Percentiles rank a stretch among this genome's conserved stretches.
phyloP scores from a whole-genome alignment of 805 yeast species.

The Pichia exigua region DNA sequence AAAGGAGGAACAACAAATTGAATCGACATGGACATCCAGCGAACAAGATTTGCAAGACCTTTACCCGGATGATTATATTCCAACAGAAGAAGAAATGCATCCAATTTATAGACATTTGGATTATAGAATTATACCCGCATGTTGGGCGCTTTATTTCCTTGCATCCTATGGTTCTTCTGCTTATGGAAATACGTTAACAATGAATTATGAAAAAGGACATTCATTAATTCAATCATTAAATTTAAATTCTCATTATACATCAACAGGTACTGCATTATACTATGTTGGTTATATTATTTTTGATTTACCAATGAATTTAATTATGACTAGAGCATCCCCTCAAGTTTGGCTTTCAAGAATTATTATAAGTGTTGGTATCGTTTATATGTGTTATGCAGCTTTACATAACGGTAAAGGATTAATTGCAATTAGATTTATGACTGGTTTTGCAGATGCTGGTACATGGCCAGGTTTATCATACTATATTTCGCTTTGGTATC shows the following conservation, averaged over 20 bases:
- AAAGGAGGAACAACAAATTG: background rate
- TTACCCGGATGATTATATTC: conserved; percentile 11
- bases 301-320: conserved; percentile 81
- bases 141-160: conserved; percentile 72
- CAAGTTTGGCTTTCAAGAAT: conserved; percentile 81
- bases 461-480: conserved; percentile 89
- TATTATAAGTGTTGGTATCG: conserved; percentile 68
- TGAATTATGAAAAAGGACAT: conserved; percentile 58
- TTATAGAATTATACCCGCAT: conserved; percentile 66
- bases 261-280: conserved; percentile 73
- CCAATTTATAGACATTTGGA: conserved; percentile 57
- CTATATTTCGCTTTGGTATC: conserved; percentile 79
- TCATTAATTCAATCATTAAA: conserved; percentile 47
- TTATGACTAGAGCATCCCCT: conserved; percentile 78
- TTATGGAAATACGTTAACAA: conserved; percentile 72
- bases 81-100: conserved; percentile 35
- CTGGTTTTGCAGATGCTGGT: conserved; percentile 78
- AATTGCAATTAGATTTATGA: conserved; percentile 61
- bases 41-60: background rate
- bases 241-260: conserved; percentile 47
- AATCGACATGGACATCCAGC: background rate
- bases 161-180: conserved; percentile 73
- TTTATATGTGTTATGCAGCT: conserved; percentile 66
- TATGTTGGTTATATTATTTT: conserved; percentile 78
- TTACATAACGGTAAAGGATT: conserved; percentile 50